These are phyloP conservation scores for Talaromyces atroroseus DNA, from an alignment of 2,329 filamentous ascomycete species.

Conservation along the genomic window DNA sequence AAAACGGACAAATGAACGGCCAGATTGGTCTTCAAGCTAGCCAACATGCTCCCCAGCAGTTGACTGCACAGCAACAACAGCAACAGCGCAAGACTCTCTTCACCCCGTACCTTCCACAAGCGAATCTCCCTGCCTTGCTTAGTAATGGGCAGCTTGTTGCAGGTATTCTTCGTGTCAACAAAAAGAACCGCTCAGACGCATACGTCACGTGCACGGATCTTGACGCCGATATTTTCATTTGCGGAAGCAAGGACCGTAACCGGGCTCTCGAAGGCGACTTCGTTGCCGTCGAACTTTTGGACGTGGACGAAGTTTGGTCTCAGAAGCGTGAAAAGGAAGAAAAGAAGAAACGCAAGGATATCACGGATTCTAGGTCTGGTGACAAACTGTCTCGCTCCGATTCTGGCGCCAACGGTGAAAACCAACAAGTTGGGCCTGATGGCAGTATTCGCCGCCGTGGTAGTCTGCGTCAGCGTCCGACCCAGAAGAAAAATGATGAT, in stretches of 20 bases:
- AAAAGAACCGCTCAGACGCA: constrained; percentile 98
- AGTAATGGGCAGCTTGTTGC: constrained; percentile 91
- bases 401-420: constrained; percentile 57
- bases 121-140: constrained; percentile 82
- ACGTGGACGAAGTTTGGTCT: constrained; percentile 96
- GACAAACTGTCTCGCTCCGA: constrained; percentile 56
- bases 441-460: constrained; percentile 87
- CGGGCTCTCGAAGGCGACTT: constrained; percentile 93
- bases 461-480: constrained; percentile 91
- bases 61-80: constrained; percentile 56
- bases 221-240: constrained; percentile 98
- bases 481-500: constrained; percentile 99
- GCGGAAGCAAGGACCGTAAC: constrained; percentile 97
- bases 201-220: constrained; percentile 94
- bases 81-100: constrained; percentile 98
- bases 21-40: constrained; percentile 64
- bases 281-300: constrained; percentile 90
- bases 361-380: constrained; percentile 80
- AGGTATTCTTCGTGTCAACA: constrained; percentile 95
- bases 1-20: constrained; percentile 77
- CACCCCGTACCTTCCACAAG: constrained; percentile 94
- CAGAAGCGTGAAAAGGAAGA: constrained; percentile 99
- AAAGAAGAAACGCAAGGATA: constrained; percentile 99
- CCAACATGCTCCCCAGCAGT: constrained; percentile 64
- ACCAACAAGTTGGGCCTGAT: constrained; percentile 59